These are phyloP conservation scores for Circinella minor DNA, from an alignment of 371 early-diverging fungal species.

Conservation along the genomic window DNA sequence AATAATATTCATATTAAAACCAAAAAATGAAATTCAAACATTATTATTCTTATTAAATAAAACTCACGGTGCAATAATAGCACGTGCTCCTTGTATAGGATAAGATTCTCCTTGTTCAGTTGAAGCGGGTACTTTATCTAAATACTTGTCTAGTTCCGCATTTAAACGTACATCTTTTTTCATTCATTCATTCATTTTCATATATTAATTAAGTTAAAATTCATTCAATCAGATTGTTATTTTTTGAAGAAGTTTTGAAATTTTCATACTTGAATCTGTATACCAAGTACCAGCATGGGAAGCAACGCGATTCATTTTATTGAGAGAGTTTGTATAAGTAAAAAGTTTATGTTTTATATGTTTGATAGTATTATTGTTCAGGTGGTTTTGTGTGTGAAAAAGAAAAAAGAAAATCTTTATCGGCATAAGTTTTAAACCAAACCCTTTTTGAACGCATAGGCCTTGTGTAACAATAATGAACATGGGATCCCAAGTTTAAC, in stretches of 20 bases:
- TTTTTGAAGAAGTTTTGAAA: too few species aligned
- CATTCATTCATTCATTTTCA: too few species aligned
- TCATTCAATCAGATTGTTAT: too few species aligned
- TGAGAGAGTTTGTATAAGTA: neutral
- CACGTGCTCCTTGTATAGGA: constrained; percentile 65
- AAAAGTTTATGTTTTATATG: neutral
- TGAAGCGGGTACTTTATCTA: constrained; percentile 49
- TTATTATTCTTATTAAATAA: too few species aligned
- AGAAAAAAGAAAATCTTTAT: neutral
- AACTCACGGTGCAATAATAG: constrained; percentile 86
- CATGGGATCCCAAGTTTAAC: too few species aligned
- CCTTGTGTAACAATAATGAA: too few species aligned
- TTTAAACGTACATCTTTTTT: constrained; percentile 28
- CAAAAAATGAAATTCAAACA: too few species aligned
- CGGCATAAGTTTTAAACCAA: neutral
- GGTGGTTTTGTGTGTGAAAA: neutral
- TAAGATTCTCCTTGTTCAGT: constrained; percentile 37
- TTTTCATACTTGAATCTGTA: constrained; percentile 46
- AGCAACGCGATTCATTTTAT: constrained; percentile 40
- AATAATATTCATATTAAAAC: neutral
- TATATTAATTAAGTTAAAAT: too few species aligned
- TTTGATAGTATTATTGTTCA: neutral
- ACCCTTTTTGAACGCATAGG: too few species aligned
- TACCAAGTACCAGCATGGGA: constrained; percentile 90
- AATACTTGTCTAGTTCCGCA: constrained; percentile 57